Conservation (phyloP, 805 yeast genomes). For the Monosporozyma aerobia region DNA sequence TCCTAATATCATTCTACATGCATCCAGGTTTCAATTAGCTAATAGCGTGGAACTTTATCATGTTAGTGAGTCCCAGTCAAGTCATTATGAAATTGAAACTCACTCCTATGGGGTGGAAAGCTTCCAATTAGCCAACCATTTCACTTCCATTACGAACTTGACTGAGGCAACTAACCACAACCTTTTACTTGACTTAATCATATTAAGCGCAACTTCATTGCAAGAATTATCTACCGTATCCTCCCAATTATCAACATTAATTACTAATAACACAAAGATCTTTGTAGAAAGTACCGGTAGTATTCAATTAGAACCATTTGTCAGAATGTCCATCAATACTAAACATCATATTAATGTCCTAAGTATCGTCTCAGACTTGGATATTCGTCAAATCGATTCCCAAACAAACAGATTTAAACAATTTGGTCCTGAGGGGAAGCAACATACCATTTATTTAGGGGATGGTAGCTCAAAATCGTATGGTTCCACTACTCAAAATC, state of each 20-base stretch:
- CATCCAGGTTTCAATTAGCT: conserved; percentile 29
- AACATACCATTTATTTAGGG: conserved; percentile 40
- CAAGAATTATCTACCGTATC: conserved; percentile 42
- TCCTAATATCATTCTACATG: conserved; percentile 24
- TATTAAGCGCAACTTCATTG: conserved; percentile 40
- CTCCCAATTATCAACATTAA: conserved; percentile 30
- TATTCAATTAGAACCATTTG: conserved; percentile 63
- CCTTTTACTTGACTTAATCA: conserved; percentile 33
- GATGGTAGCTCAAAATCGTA: conserved; percentile 16
- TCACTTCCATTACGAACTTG: conserved; percentile 20
- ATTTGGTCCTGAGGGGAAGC: conserved; percentile 18
- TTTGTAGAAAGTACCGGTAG: conserved; percentile 64
- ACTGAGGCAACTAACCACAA: conserved; percentile 2
- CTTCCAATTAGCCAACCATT: conserved; percentile 18
- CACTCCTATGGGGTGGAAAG: conserved; percentile 21
- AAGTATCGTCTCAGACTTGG: conserved; percentile 56
- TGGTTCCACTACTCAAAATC: conserved; percentile 11
- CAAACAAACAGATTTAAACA: conserved; percentile 24
- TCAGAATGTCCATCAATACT: conserved; percentile 38
- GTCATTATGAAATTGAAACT: conserved; percentile 18
- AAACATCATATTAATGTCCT: conserved; percentile 34
- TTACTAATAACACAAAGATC: conserved; percentile 41
- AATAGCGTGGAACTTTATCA: conserved; percentile 28
- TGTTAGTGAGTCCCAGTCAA: conserved; percentile 22
- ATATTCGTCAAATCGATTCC: conserved; percentile 35